These are phyloP conservation scores for Cercospora sojina DNA, from an alignment of 2,329 filamentous ascomycete genomes.

Conservation along the genomic window DNA sequence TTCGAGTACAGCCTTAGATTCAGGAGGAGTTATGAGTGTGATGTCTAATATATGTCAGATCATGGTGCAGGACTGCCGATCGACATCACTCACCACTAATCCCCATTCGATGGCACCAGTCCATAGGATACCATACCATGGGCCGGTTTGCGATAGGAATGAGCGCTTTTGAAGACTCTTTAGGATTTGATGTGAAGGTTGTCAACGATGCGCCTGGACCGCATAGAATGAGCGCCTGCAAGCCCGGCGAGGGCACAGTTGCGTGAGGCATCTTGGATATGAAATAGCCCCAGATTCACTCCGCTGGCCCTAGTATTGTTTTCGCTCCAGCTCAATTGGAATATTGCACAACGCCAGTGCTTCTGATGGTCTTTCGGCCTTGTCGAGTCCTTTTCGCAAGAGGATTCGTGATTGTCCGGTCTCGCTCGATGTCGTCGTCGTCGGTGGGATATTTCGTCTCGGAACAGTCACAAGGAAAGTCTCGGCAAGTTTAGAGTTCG, in stretches of 20 bases:
- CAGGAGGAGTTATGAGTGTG: slow-evolving; percentile 57
- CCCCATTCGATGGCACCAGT: slow-evolving; percentile 80
- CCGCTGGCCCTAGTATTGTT: background rate
- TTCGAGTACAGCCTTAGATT: slow-evolving; percentile 64
- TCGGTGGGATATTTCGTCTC: background rate
- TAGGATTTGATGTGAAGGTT: slow-evolving; percentile 77
- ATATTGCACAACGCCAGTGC: background rate
- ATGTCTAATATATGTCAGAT: slow-evolving; percentile 41
- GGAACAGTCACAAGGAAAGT: slow-evolving; percentile 8
- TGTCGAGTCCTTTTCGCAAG: too few species aligned
- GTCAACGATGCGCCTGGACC: slow-evolving; percentile 78
- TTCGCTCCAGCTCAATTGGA: background rate
- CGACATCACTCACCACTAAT: slow-evolving; percentile 58
- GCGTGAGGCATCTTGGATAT: slow-evolving; percentile 67
- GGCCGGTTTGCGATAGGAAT: slow-evolving; percentile 80
- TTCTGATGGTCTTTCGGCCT: too few species aligned
- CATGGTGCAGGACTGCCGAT: background rate
- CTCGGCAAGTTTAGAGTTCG: background rate
- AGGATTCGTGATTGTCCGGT: too few species aligned
- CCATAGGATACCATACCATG: slow-evolving; percentile 87
- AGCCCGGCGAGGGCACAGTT: slow-evolving; percentile 69
- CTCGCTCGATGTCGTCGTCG: background rate
- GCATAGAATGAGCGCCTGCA: slow-evolving; percentile 80
- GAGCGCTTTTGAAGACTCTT: slow-evolving; percentile 78
- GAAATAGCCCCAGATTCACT: background rate